Evolutionary conservation across 768 basidiomycete species (phyloP).

Genomic region (Boletus edulis): DNA sequence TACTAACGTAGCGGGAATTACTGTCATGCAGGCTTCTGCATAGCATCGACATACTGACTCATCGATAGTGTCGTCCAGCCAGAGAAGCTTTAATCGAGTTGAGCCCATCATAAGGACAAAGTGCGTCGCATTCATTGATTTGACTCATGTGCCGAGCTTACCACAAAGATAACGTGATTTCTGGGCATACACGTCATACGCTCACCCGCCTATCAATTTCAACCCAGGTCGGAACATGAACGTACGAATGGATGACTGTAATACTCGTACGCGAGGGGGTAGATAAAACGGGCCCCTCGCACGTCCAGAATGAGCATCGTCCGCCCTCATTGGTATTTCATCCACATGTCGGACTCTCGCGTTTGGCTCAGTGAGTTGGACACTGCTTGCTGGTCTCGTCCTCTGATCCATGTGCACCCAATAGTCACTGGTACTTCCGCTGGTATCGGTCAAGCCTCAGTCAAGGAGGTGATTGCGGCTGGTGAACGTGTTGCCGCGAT

Average conservation of each 20-base stretch:
- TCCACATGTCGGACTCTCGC: slow-evolving; percentile 19
- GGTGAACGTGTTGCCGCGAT: slow-evolving; percentile 31
- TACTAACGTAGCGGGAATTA: too few relatives aligned
- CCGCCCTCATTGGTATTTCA: not conserved
- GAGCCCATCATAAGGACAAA: too few relatives aligned
- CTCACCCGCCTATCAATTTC: too few relatives aligned
- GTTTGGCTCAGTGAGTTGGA: slow-evolving; percentile 22
- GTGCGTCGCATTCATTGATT: too few relatives aligned
- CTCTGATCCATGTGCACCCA: not conserved
- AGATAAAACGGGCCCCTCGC: slow-evolving; percentile 9
- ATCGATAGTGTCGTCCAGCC: too few relatives aligned
- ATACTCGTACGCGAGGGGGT: not conserved
- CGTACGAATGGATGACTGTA: too few relatives aligned
- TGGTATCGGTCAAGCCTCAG: slow-evolving; percentile 38
- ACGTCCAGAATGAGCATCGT: not conserved
- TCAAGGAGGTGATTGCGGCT: slow-evolving; percentile 23
- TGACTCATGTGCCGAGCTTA: too few relatives aligned
- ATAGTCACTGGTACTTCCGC: slow-evolving; percentile 43
- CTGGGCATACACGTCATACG: too few relatives aligned
- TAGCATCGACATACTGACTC: too few relatives aligned
- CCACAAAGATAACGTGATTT: too few relatives aligned
- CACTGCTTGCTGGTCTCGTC: not conserved
- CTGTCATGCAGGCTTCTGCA: too few relatives aligned
- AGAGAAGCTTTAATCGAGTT: too few relatives aligned
- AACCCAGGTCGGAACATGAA: not conserved